Evolutionary conservation across 1,139 yeast species (phyloP), one percentile per base, ranked within the genome.

Genomic region (Candida freyschussii): DNA sequence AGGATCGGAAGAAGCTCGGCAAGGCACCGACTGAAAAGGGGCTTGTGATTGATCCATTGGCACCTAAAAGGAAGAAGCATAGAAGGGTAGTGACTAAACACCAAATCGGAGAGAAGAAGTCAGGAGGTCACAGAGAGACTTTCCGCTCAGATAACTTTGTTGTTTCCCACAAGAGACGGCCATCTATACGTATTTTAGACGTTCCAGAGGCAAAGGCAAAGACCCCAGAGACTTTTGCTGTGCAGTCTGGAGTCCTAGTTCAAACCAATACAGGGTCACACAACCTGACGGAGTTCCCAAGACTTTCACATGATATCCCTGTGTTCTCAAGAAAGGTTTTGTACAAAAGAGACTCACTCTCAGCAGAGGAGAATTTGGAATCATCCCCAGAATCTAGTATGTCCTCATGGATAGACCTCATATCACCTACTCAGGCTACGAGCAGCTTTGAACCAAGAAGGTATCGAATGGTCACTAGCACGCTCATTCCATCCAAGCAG

Each of bases 1-100:
- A 17, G 8, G 43, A 39, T 18, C 13, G 39, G 13, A 33, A 30
- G 28, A 31, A 31, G 20, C 7, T 14, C 11, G 17, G 9, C 19
- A 8, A n/a, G 5, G 13, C 7, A 13, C 26, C 10, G 28, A 12
- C 6, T 11, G 6, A 5, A 24, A 28, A 22, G 32, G 16, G 7
- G 25, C 20, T n/a, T n/a, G n/a, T n/a, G n/a, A n/a, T n/a, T n/a
- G n/a, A n/a, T n/a, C n/a, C n/a, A n/a, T n/a, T n/a, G n/a, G n/a
- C 17, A 18, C 14, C 24, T 4, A 20, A 26, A 15, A 29, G 21
- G 12, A 33, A 26, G 25, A 28, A 30, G 17, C 33, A 31, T 19
- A 37, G 32, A 22, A 14, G 36, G 13, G 29, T 33, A 4, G 10
- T 32, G 7, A 25, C 18, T 6, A 13, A 11, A 16, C 9, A 16